phyloP scores from a whole-genome alignment of 345 rosid species.

The thale cress (Arabidopsis thaliana) region TAIR10.1 NC_003074.8:19360001-19360500 shows the following conservation, averaged over 20 bases:
- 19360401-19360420: conserved; percentile 59
- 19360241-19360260: not conserved
- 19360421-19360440: not conserved
- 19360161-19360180: conserved; percentile 14
- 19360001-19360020: no score
- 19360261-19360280: conserved; percentile 31
- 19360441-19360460: not conserved
- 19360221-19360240: conserved; percentile 42
- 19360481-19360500: conserved; percentile 25
- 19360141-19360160: conserved; percentile 5
- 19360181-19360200: conserved; percentile 14
- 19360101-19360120: conserved; percentile 20
- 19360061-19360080: conserved; percentile 11
- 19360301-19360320: conserved; percentile 52
- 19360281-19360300: conserved; percentile 6
- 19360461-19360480: conserved; percentile 9
- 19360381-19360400: conserved; percentile 58
- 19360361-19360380: conserved; percentile 68
- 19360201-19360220: conserved; percentile 38
- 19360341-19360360: conserved; percentile 65
- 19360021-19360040: no score
- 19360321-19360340: conserved; percentile 84
- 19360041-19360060: not conserved
- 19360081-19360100: not conserved
- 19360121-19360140: not conserved